Conservation (phyloP, 1,284 basidiomycete species). For the Irpex rosettiformis region DNA sequence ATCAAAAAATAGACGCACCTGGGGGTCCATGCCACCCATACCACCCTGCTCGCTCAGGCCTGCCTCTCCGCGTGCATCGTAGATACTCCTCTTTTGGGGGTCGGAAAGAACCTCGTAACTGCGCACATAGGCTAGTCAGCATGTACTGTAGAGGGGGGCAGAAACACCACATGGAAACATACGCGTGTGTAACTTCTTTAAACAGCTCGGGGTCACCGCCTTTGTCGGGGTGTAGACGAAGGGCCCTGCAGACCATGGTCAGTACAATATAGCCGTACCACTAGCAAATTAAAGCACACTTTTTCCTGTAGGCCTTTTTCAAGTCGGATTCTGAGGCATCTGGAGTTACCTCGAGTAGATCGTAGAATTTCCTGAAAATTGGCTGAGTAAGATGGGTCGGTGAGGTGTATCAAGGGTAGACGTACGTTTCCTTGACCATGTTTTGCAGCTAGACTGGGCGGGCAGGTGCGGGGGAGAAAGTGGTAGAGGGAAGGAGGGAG, state of each 20-base stretch:
- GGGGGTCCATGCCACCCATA: conserved; percentile 95
- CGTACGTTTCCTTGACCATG: conserved; percentile 73
- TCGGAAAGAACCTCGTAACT: conserved; percentile 96
- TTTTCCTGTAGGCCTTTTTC: conserved; percentile 95
- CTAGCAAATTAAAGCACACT: conserved; percentile 43
- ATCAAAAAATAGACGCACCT: conserved; percentile 42
- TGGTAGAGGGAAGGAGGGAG: conserved; percentile 17
- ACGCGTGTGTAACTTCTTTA: conserved; percentile 98
- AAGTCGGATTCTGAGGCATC: conserved; percentile 79
- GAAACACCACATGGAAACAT: conserved; percentile 31
- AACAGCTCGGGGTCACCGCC: conserved; percentile 96
- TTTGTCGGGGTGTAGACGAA: conserved; percentile 93
- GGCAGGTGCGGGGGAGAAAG: conserved; percentile 10
- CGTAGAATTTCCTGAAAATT: conserved; percentile 79
- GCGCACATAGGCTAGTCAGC: conserved; percentile 8
- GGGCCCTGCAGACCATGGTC: conserved; percentile 53
- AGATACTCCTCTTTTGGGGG: conserved; percentile 78
- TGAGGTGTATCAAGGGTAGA: conserved; percentile 9
- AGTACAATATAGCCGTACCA: conserved; percentile 6
- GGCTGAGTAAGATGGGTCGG: conserved; percentile 14
- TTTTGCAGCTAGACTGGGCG: conserved; percentile 18
- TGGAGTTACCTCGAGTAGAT: conserved; percentile 79
- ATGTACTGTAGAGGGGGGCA: conserved; percentile 1
- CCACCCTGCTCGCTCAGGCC: conserved; percentile 86
- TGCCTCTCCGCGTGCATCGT: conserved; percentile 93